These are phyloP conservation scores for Verruconis gallopava DNA, from an alignment of 2,329 filamentous ascomycete genomes.

Conservation along the genomic window DNA sequence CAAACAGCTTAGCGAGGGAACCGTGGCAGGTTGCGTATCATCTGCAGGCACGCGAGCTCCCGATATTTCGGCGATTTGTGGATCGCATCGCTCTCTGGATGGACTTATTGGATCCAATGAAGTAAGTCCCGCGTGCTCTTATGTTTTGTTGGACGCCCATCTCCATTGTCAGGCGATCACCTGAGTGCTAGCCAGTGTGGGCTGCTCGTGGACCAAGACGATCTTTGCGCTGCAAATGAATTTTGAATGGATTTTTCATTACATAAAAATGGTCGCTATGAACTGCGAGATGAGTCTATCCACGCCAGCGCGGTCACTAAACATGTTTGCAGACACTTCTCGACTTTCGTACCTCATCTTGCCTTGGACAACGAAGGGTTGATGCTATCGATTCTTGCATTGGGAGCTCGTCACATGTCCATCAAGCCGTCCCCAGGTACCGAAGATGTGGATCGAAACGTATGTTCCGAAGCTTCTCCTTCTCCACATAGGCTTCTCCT, in stretches of 20 bases:
- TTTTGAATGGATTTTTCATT: no score
- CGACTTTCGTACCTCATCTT: constrained; percentile 24
- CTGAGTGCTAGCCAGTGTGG: no score
- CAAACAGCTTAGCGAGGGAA: constrained; percentile 12
- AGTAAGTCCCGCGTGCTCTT: constrained; percentile 20
- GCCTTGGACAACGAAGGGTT: constrained; percentile 42
- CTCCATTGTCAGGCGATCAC: no score
- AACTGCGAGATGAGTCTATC: no score
- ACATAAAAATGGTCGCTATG: no score
- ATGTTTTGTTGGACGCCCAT: no score
- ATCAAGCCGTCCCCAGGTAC: constrained; percentile 22
- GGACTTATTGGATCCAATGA: constrained; percentile 31
- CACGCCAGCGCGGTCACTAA: no score
- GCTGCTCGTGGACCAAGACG: no score
- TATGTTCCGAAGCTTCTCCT: constrained; percentile 18
- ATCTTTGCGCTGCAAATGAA: no score
- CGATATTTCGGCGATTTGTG: constrained; percentile 28
- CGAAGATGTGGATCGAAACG: constrained; percentile 18
- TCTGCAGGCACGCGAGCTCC: constrained; percentile 24
- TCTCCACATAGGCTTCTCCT: no score
- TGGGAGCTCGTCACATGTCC: constrained; percentile 40
- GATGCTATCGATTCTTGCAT: constrained; percentile 44
- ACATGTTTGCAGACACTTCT: constrained; percentile 20
- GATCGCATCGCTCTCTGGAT: constrained; percentile 26
- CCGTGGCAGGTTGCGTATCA: constrained; percentile 17